Percentiles rank a stretch among this genome's conserved stretches.
These are phyloP conservation scores for Geotrichum fermentans DNA, from an alignment of 1,139 yeast genomes.

Conservation along the genomic window DNA sequence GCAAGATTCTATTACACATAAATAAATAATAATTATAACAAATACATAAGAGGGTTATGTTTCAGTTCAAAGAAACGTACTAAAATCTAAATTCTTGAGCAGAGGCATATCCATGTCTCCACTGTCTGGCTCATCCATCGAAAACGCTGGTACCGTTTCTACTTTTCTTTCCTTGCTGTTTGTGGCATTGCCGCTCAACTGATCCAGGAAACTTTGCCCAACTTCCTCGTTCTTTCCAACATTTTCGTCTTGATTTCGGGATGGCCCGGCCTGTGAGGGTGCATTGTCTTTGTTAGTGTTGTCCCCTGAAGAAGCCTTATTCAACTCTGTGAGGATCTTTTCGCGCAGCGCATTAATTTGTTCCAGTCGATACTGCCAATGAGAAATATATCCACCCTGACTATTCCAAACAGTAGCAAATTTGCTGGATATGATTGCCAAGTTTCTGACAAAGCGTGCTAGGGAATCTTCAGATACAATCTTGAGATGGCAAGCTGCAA, in stretches of 20 bases:
- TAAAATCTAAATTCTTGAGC: conserved; percentile 21
- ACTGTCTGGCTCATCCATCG: conserved; percentile 17
- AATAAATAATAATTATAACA: no score
- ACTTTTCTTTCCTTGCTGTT: conserved; percentile 15
- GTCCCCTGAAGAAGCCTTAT: conserved; percentile 19
- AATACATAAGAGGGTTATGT: no score
- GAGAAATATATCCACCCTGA: conserved; percentile 50
- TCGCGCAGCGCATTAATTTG: conserved; percentile 51
- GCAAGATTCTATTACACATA: not conserved
- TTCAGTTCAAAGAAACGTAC: not conserved
- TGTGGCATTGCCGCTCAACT: conserved; percentile 25
- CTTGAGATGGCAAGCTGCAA: conserved; percentile 73
- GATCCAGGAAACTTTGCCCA: conserved; percentile 26
- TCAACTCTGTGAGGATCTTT: conserved; percentile 37
- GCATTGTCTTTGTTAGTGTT: conserved; percentile 7
- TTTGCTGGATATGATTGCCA: conserved; percentile 61
- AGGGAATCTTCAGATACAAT: conserved; percentile 57
- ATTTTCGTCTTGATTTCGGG: not conserved
- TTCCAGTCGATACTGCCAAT: conserved; percentile 63
- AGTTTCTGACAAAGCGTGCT: conserved; percentile 60
- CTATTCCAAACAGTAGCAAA: conserved; percentile 75
- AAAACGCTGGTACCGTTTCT: conserved; percentile 14
- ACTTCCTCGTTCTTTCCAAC: conserved; percentile 9
- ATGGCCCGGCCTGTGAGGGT: not conserved
- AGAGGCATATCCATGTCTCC: conserved; percentile 20